These are phyloP conservation scores for Seminavis robusta DNA, from an alignment of 108 stramenopile genomes.

Conservation along the genomic window DNA sequence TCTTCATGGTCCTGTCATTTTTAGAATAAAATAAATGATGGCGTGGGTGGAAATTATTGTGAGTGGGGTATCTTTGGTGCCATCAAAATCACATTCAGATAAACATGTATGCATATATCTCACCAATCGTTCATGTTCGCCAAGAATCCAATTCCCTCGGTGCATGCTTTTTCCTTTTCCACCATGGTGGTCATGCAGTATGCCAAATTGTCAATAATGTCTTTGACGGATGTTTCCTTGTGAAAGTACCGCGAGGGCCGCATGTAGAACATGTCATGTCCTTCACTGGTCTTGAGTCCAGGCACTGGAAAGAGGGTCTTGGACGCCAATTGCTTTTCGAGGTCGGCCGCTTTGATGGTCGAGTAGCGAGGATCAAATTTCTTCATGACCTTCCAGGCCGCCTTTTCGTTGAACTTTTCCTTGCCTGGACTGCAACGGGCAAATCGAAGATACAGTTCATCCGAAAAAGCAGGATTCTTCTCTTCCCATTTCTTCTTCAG, in stretches of 20 bases:
- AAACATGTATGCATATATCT: too few relatives aligned
- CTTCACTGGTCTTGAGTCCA: conserved; percentile 35
- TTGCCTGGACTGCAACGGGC: conserved; percentile 45
- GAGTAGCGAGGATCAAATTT: conserved; percentile 31
- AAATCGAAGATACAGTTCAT: conserved; percentile 41
- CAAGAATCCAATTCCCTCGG: conserved; percentile 50
- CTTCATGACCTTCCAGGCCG: conserved; percentile 44
- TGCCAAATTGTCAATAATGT: conserved; percentile 46
- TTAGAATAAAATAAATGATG: too few relatives aligned
- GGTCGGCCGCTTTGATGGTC: conserved; percentile 7
- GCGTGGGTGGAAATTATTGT: too few relatives aligned
- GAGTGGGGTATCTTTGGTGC: too few relatives aligned
- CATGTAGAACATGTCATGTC: conserved; percentile 46
- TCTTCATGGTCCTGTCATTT: conserved; percentile 38
- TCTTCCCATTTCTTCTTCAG: conserved; percentile 26
- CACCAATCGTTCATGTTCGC: conserved; percentile 56
- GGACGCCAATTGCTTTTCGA: conserved; percentile 23
- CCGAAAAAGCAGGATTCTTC: conserved; percentile 7
- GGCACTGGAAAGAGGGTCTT: conserved; percentile 47
- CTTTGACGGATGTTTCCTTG: conserved; percentile 19
- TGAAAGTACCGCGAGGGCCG: conserved; percentile 39
- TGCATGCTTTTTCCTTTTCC: conserved; percentile 29
- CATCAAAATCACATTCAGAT: too few relatives aligned
- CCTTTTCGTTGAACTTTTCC: conserved; percentile 19
- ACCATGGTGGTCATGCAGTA: conserved; percentile 41